Base-by-base conservation (phyloP, 352 stramenopile species). In the Globisporangium canariense region DNA sequence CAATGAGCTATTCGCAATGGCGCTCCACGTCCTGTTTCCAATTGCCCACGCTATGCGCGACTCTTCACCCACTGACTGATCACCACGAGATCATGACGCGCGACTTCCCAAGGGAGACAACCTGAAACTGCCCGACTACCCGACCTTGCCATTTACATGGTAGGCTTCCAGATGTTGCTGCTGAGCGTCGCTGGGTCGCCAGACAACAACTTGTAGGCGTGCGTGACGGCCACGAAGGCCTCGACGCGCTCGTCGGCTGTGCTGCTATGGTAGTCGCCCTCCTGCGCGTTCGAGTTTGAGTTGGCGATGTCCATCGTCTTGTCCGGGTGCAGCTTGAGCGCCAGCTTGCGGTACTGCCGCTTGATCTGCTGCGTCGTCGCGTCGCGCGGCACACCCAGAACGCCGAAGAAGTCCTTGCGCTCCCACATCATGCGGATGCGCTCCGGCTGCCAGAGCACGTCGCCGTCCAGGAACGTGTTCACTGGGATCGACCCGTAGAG, bases 391-490 rank as follows among this genome's bases (percentile, higher is more conserved):
- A 91, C 68, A 10, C 86, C 86, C 9, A 94, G 53, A 41, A 94
- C 86, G 10, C 83, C 86, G 51, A 90, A 83, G 40, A 90, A 80
- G 55, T 94, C 86, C 46, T 78, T 81, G 1, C 86, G 81, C 20
- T 90, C 80, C 84, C 81, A 93, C 84, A 93, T 93, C 58, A 86
- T 75, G 7, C 75, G 78, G 55, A 93, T 93, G 8, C 82, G 80
- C 49, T 89, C 81, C 9, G 84, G 82, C 38, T 93, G 80, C 84
- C 84, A 93, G 43, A 93, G 76, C 41, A 87, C 68, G 49, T 89
- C 78, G 47, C 81, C 79, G 50, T 91, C 81, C 8, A 91, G 71
- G 11, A 80, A 58, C 13, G 64, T 73, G 64, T 66, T 74, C 20
- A 55, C 64, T 25, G 64, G 65, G 52, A 64, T 77, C 60, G 63